phyloP scores from a whole-genome alignment of 1,139 yeast genomes.

The Yamadazyma diospyri region DNA sequence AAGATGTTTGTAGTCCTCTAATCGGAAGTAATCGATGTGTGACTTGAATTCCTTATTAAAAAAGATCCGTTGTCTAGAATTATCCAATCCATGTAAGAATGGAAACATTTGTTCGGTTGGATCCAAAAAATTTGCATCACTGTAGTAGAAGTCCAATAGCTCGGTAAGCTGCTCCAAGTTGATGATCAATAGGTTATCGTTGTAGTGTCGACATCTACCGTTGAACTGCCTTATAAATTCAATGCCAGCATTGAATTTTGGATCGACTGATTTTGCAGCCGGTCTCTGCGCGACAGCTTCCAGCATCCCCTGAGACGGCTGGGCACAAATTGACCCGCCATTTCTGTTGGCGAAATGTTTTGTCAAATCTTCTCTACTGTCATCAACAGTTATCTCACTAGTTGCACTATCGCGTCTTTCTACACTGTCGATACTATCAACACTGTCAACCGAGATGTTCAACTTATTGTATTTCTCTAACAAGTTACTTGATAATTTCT shows the following conservation, averaged over 20 bases:
- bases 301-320: too few relatives aligned
- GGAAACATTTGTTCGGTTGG: conserved; percentile 22
- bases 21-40: conserved; percentile 11
- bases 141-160: conserved; percentile 28
- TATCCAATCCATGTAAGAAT: conserved; percentile 34
- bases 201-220: conserved; percentile 11
- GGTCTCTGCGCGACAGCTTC: too few relatives aligned
- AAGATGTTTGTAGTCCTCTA: conserved; percentile 10
- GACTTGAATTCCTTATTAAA: conserved; percentile 14
- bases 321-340: too few relatives aligned
- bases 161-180: conserved; percentile 14
- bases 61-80: conserved; percentile 26
- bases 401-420: conserved; percentile 17
- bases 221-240: conserved; percentile 12
- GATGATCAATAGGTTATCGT: conserved; percentile 14
- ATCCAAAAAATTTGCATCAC: conserved; percentile 17
- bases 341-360: conserved; percentile 1
- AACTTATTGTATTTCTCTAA: conserved; percentile 14
- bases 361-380: conserved; percentile 12
- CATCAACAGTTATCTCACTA: conserved; percentile 15
- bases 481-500: conserved; percentile 10
- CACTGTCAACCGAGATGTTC: conserved; percentile 15
- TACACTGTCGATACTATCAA: conserved; percentile 13
- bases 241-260: conserved; percentile 8
- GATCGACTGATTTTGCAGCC: background rate